phyloP scores from a whole-genome alignment of 257 asterid genomes.

The Datura wrightii region DNA sequence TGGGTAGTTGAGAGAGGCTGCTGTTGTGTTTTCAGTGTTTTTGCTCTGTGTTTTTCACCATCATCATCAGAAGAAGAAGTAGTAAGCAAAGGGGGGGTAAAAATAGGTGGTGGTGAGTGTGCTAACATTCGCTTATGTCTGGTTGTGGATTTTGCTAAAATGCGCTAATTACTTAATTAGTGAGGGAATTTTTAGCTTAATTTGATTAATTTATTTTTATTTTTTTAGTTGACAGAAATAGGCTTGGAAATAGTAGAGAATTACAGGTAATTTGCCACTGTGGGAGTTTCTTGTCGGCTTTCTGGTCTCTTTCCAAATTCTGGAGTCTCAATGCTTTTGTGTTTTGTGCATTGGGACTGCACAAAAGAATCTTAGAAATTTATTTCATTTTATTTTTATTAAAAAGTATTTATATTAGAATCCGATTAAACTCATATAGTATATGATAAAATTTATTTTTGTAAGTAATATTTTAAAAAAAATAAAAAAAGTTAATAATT shows the following conservation, averaged over 20 bases:
- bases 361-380: not conserved
- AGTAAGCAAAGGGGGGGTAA: not conserved
- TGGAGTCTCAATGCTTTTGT: not conserved
- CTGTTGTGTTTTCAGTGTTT: constrained; percentile 6
- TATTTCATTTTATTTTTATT: too few species aligned
- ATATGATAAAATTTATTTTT: too few species aligned
- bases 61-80: not conserved
- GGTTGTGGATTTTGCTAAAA: not conserved
- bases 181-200: not conserved
- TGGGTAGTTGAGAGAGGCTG: not conserved
- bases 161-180: constrained; percentile 5
- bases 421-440: too few species aligned
- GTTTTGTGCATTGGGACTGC: constrained; percentile 8
- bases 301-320: not conserved
- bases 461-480: too few species aligned
- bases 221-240: not conserved
- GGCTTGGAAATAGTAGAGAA: constrained; percentile 7
- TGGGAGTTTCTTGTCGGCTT: constrained; percentile 27
- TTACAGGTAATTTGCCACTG: constrained; percentile 18
- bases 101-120: not conserved
- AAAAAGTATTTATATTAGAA: too few species aligned
- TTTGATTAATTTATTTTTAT: not conserved
- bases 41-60: not conserved
- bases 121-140: not conserved
- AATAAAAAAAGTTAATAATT: too few species aligned